Evolutionary conservation across 2,329 filamentous ascomycete genomes (phyloP), one percentile per base, ranked within the genome.

Genomic region (Colletotrichum sp.): DNA sequence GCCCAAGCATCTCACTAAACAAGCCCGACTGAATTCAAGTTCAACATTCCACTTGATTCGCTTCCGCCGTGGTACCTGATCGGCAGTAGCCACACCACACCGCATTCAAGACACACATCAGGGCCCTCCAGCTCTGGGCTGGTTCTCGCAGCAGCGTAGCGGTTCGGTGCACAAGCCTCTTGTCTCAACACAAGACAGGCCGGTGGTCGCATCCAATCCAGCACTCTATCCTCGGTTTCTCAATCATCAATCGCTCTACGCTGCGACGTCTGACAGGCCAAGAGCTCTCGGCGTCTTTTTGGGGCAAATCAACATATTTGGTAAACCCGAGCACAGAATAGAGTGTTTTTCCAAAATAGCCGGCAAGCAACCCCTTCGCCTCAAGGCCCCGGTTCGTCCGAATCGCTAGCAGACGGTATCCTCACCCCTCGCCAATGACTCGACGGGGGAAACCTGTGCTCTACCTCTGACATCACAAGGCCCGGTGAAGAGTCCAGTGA

Each of bases 101-200:
- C 34, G 32, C 43, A 64, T 69, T 69, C 73, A n/a, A 76, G 64
- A 69, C 74, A 76, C 67, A 48, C 34, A 9, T 24, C 34, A 43
- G 58, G 32, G 63, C 48, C 70, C 5, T 72, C 69, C 55, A 58
- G 69, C 38, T 34, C 71, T 24, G 55, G 15, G 36, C 64, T 57
- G 55, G 63, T 55, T 48, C 34, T 52, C 10, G 55, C 71, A 70
- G 57, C 74, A 34, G 65, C 30, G 63, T 60, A 74, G 57, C 74
- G 43, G 48, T 38, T 70, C 58, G 74, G 48, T 66, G 58, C 71
- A 61, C 71, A 74, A 64, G 69, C 71, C 65, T 67, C 61, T 36
- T 75, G 74, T 76, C 74, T 76, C 71, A 75, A 60, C 71, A 63
- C 71, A 66, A 67, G 71, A 75, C 74, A 66, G 48, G 72, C 74